Conservation (phyloP, 176 grass and related monocot species). For the Coix lacrymajobi region DNA sequence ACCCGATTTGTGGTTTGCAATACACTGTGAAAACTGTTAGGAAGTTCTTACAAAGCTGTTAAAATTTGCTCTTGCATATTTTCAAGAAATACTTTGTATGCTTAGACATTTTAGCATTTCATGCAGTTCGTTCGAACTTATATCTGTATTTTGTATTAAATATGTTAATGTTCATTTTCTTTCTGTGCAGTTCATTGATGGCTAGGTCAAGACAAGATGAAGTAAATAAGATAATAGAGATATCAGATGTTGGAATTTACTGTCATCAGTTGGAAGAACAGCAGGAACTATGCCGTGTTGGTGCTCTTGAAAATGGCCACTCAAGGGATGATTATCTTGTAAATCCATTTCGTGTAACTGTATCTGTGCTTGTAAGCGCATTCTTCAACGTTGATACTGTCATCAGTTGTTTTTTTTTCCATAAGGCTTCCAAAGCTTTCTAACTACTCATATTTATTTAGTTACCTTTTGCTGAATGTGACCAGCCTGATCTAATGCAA, state of each 20-base stretch:
- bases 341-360: slow-evolving; percentile 67
- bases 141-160: background rate
- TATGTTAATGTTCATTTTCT: background rate
- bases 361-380: slow-evolving; percentile 77
- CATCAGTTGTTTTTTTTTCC: slow-evolving; percentile 6
- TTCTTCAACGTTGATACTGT: slow-evolving; percentile 21
- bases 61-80: background rate
- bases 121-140: background rate
- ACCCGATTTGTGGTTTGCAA: background rate
- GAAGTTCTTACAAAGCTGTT: background rate
- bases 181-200: slow-evolving; percentile 54
- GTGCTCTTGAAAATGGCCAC: slow-evolving; percentile 38
- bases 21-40: slow-evolving; percentile 5
- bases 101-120: slow-evolving; percentile 17
- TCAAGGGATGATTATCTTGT: slow-evolving; percentile 81
- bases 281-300: slow-evolving; percentile 40
- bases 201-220: slow-evolving; percentile 68
- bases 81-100: background rate
- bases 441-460: background rate
- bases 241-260: slow-evolving; percentile 78
- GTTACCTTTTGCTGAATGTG: slow-evolving; percentile 6
- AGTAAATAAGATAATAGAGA: slow-evolving; percentile 88
- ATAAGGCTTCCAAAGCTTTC: slow-evolving; percentile 14
- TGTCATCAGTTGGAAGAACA: slow-evolving; percentile 57
- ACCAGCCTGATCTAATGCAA: background rate